Percentiles rank a stretch among this genome's conserved stretches.
phyloP scores from a whole-genome alignment of 192 early-diverging fungal species.

The Coemansia sp. region DNA sequence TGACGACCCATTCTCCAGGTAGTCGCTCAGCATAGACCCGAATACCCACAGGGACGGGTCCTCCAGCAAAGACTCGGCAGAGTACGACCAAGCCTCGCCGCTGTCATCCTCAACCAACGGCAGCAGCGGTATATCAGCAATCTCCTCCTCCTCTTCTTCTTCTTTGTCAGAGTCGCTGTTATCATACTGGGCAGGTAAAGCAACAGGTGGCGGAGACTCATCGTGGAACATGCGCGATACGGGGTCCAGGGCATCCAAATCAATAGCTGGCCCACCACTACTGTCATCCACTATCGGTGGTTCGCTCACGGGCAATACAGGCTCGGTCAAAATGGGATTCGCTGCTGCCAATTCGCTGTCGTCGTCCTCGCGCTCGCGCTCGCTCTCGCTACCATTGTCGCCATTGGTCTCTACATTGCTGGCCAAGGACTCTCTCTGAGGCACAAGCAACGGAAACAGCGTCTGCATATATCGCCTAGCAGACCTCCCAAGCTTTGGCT shows the following conservation, averaged over 20 bases:
- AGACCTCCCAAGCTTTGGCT: constrained; percentile 15
- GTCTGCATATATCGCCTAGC: constrained; percentile 35
- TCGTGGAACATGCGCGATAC: constrained; percentile 46
- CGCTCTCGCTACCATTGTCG: neutral
- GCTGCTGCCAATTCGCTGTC: neutral
- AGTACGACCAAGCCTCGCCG: neutral
- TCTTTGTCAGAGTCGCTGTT: neutral
- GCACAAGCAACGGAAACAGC: constrained; percentile 37
- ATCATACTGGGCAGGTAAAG: no score
- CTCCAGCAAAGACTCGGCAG: constrained; percentile 13
- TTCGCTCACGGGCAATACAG: neutral
- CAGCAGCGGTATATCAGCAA: neutral
- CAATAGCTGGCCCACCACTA: neutral
- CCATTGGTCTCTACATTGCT: neutral
- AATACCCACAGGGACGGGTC: constrained; percentile 59
- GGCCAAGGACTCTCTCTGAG: constrained; percentile 2
- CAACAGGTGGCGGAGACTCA: neutral
- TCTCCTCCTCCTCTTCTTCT: neutral
- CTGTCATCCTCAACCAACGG: neutral
- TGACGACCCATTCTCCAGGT: constrained; percentile 20
- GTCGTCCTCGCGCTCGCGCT: neutral
- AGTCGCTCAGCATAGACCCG: constrained; percentile 45
- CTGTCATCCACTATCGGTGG: neutral
- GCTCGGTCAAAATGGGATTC: neutral
- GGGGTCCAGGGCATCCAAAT: constrained; percentile 13